Conservation (phyloP, 2,329 filamentous ascomycete species). For the Neonectria magnoliae region DNA sequence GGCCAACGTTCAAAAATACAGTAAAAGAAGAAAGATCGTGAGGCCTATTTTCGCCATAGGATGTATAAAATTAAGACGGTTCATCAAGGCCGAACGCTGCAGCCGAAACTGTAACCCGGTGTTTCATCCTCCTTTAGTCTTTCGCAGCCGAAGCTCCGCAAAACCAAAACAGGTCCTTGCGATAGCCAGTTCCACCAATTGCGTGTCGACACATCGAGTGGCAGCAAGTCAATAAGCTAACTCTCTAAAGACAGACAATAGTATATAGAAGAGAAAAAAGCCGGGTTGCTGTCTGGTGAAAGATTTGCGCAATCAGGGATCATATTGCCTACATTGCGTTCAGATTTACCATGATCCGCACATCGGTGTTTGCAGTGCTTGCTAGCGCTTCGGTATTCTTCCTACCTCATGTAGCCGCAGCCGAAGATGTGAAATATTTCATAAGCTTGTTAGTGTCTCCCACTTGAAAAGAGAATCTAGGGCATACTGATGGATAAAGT, state of each 20-base stretch:
- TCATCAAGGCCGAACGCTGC: not conserved
- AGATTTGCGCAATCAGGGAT: not conserved
- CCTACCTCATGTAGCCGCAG: not conserved
- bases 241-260: not conserved
- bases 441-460: not conserved
- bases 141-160: not conserved
- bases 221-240: not conserved
- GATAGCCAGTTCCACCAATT: not conserved
- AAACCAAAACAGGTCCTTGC: not conserved
- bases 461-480: not conserved
- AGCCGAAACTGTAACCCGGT: not conserved
- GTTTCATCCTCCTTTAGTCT: not conserved
- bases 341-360: not conserved
- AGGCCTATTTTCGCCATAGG: no score
- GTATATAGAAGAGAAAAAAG: not conserved
- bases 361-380: not conserved
- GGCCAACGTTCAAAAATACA: no score
- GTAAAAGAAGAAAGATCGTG: no score
- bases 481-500: constrained; percentile 19
- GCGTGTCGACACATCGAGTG: not conserved
- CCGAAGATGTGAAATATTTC: not conserved
- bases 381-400: not conserved
- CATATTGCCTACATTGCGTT: not conserved
- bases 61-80: not conserved
- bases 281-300: not conserved